Conservation (phyloP, 106 monocot genomes). For the Allium fistulosum region DNA sequence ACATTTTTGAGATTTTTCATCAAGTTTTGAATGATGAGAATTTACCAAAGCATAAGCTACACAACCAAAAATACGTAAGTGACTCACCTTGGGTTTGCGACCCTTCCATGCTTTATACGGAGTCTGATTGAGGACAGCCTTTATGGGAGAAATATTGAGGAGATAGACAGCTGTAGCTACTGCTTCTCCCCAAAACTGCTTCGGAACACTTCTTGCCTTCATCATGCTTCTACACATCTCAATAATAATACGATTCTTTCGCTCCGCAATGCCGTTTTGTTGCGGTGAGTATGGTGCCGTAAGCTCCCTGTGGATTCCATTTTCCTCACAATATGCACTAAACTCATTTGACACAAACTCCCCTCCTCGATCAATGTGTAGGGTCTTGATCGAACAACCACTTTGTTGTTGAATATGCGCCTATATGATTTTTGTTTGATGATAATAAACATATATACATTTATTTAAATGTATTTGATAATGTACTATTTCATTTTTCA, state of each 20-base stretch:
- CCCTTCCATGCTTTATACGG: neutral
- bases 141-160: neutral
- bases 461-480: too few relatives aligned
- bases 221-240: neutral
- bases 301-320: neutral
- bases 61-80: constrained; percentile 1
- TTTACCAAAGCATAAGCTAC: neutral
- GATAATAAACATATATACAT: too few relatives aligned
- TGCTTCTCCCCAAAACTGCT: neutral
- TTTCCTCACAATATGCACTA: neutral
- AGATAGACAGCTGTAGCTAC: neutral
- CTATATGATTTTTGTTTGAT: too few relatives aligned
- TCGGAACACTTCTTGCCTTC: neutral
- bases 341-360: neutral
- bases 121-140: neutral
- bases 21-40: neutral
- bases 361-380: constrained; percentile 2
- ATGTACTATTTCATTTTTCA: too few relatives aligned
- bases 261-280: neutral
- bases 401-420: too few relatives aligned
- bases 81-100: neutral
- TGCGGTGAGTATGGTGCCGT: neutral
- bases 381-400: neutral
- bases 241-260: neutral
- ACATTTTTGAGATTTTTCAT: neutral